Evolutionary conservation across 345 rosid species (phyloP), one percentile per base, ranked within the genome.

Genomic region (Angophora floribunda): DNA sequence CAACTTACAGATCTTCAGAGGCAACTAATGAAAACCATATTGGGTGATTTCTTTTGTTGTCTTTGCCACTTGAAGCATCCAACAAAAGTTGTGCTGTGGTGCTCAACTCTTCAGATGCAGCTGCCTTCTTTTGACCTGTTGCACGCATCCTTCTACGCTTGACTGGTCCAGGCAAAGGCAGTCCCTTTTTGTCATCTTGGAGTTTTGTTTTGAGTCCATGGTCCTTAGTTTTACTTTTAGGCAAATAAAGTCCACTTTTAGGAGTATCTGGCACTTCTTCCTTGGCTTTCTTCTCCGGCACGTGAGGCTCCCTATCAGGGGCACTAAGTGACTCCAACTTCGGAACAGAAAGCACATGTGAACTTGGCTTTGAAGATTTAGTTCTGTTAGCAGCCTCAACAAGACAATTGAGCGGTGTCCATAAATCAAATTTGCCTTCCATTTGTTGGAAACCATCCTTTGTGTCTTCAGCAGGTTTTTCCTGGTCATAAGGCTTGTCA

Each of bases 311-410:
- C 79, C 86, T 30, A 86, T 88, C 88, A 86, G 86, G 75, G 47
- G 82, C 87, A 88, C 90, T 61, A 41, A 79, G 80, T 17, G 80
- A 53, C 70, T 93, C 94, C 79, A 90, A 57, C 70, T 91, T 94
- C 52, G 90, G 80, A 89, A 89, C 87, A 57, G 93, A 89, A 3
- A 53, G 78, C 86, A 92, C 94, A 67, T 91, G 96, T 51, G 94
- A 87, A 63, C 28, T 82, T 53, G 61, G 70, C 86, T 88, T 88
- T 14, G 95, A 93, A 51, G 95, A 93, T 91, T 95, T 95, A 89
- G 96, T 94, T 89, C 95, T 93, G 91, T 96, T 96, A 63, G 96
- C 95, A 86, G 96, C 98, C 91, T 96, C 98, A 89, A 95, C 95
- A 85, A 95, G 96, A 92, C 95, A 93, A 91, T 93, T 94, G 85